Percentiles rank a stretch among this genome's conserved stretches.
Evolutionary conservation across 2,329 filamentous ascomycete species (phyloP).

Genomic region (Colletotrichum cordylinicola): DNA sequence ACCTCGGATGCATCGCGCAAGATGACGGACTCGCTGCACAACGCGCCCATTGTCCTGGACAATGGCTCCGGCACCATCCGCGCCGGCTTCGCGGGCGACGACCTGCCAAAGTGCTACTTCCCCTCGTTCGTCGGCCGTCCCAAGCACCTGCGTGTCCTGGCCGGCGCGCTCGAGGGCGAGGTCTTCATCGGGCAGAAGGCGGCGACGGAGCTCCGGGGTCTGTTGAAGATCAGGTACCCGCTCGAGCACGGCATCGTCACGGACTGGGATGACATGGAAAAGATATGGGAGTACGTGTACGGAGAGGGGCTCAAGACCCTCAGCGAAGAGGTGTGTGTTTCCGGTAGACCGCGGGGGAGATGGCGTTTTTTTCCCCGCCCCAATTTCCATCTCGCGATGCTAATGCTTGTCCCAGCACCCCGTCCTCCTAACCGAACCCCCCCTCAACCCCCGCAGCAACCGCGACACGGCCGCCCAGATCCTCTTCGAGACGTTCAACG

Average conservation of each 20-base stretch:
- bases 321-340: conserved; percentile 80
- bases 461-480: conserved; percentile 97
- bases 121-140: conserved; percentile 96
- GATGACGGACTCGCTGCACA: conserved; percentile 78
- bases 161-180: conserved; percentile 95
- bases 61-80: conserved; percentile 98
- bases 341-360: neutral
- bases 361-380: neutral
- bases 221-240: conserved; percentile 95
- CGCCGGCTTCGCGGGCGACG: conserved; percentile 95
- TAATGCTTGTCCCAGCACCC: conserved; percentile 69
- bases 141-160: conserved; percentile 92
- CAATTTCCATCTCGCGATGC: conserved; percentile 12
- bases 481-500: conserved; percentile 98
- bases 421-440: conserved; percentile 93
- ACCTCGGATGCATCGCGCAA: conserved; percentile 23
- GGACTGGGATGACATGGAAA: conserved; percentile 99
- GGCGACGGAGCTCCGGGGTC: conserved; percentile 86
- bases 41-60: conserved; percentile 97
- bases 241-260: conserved; percentile 98
- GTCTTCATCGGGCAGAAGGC: conserved; percentile 93
- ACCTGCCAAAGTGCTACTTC: conserved; percentile 95
- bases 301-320: conserved; percentile 94
- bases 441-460: conserved; percentile 93
- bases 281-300: conserved; percentile 99